Evolutionary conservation across 2,329 filamentous ascomycete genomes (phyloP), one percentile per base, ranked within the genome.

Genomic region (Pseudocercospora pini-densiflorae): DNA sequence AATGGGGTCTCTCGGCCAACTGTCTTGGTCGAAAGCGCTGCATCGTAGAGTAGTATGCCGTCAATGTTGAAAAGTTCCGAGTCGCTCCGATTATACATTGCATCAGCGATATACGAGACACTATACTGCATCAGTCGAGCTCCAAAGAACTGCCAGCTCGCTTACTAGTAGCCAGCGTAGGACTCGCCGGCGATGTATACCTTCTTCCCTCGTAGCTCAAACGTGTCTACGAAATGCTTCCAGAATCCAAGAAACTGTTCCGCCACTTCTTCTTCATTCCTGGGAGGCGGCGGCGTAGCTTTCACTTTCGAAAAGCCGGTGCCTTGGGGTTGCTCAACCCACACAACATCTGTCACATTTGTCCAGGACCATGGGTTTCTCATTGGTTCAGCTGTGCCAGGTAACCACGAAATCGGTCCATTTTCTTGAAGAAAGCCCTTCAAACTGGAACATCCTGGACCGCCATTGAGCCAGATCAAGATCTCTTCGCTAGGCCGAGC

Each of bases 331-430:
- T 85, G 83, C 59, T 82, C 84, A 16, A 86, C 84, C 86, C 89
- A 95, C 53, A 95, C 81, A 73, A 93, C 86, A 77, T 93, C 93
- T 62, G 91, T 91, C 45, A 94, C 79, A 60, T 90, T 90, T 66
- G 87, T 76, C 80, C 80, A 83, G 24, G 78, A 77, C 76, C 78
- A 83, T 0, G 79, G 77, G 66, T 83, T 83, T 67, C 79, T 75
- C 1, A 81, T 77, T 1, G 81, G 77, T 19, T 73, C 63, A 73
- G 75, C 65, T 10, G 77, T 78, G 33, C 77, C 77, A 71, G 79
- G 79, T 63, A 82, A 78, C 81, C 81, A 83, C 1, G 78, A 75
- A 59, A 83, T 71, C 2, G 80, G 71, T n/a, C 71, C 68, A 54
- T 65, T 66, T n/a, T 69, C 67, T 7, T 64, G 58, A 3, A 74